Base-by-base conservation (phyloP, 2,329 filamentous ascomycete genomes). In the Trichoderma semiorbis region DNA sequence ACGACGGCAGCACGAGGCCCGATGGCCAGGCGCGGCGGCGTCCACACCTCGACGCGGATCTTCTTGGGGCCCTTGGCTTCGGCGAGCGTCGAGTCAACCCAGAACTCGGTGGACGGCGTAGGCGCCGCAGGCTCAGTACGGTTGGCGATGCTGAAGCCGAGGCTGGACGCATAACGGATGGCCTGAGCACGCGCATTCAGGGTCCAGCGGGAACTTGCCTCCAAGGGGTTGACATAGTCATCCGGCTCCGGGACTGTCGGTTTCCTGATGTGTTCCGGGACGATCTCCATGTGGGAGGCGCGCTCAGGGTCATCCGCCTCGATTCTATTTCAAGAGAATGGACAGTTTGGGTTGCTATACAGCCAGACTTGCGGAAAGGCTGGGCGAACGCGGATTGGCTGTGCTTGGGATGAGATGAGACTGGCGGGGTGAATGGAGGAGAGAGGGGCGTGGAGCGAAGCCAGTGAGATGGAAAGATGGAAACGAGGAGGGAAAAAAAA, bases 1-100 rank as follows among this genome's bases (percentile, higher is more conserved):
- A 92, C 84, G 32, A 92, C 83, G 21, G 87, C 87, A 0, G 89
- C 85, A 73, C 84, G 85, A 32, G 79, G 77, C 18, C 79, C 79
- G 70, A 78, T 72, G 21, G 77, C 77, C 26, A 77, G 76, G 60
- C 78, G 78, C 50, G 80, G 80, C 50, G 83, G 80, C 26, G 79
- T 79, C 82, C 83, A 83, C 55, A 88, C 83, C 78, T 88, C 86
- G 30, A 86, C 81, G 74, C 81, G 82, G 76, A 85, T 83, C 75
- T 81, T 83, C 32, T 79, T 77, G 34, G 76, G 78, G 34, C 80
- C 83, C 63, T 78, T 78, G 67, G 74, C 78, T 47, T 77, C 74
- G 5, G 83, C 81, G 8, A 85, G 74, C 11, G 83, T 84, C 12
- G 84, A 82, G 75, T 85, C 83, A 5, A 85, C 78, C 76, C 79